Base-by-base conservation (phyloP, 306 rosid genomes). In the Trifolium pratense region DNA sequence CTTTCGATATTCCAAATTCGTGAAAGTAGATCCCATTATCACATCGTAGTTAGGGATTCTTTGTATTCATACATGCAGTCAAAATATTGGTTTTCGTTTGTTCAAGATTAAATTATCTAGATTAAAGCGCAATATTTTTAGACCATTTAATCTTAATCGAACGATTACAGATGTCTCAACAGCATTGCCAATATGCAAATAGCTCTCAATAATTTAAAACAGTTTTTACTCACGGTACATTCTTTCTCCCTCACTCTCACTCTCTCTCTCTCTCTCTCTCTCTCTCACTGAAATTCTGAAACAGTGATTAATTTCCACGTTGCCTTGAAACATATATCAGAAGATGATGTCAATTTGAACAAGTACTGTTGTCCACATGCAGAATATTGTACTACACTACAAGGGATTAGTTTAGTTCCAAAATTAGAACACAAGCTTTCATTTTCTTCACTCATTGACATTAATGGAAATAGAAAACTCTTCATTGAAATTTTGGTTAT, bases 291-390 rank as follows among this genome's bases (percentile, higher is more conserved):
- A 70, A 34, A 36, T 42, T 70, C 51, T 70, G 31, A 25, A 53
- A 53, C 82, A 64, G 64, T 79, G 55, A 66, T 46, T 57, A 18
- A 51, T 36, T 7, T 58, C 68, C 48, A 55, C 78, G 25, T 34
- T 75, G 42, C 56, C 9, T 74, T 25, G 45, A 49, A 43, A 39
- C 45, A 23, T 43, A 23, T 21, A 48, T 55, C 51, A 65, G 69
- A 79, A 56, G 68, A 73, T 73, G 32, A 73, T 80, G 58, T 70
- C 53, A 56, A 66, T 60, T 56, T 62, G 51, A 63, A 34, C 5
- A 21, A 59, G 66, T 62, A 70, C 76, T 62, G 78, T 81, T 81
- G 73, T 67, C 67, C 74, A 76, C 78, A 75, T 81, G 84, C 81
- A 81, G 70, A 46, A 81, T 75, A 76, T 57, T 64, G 78, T 70